phyloP scores from a whole-genome alignment of 163 green algal species.

The Coccomyxa subellipsoidea region DNA sequence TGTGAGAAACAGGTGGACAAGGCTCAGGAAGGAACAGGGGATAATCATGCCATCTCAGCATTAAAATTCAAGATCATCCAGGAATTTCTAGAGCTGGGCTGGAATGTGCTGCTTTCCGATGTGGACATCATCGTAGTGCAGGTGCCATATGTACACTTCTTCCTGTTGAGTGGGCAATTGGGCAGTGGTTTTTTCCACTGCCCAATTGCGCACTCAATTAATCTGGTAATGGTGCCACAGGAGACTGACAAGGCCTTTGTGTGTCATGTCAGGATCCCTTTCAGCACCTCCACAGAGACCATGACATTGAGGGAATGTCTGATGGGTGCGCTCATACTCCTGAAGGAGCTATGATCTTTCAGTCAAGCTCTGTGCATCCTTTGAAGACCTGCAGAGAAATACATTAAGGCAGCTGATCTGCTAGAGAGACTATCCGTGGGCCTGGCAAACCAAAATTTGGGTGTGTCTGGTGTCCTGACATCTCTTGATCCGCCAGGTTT shows the following conservation, averaged over 20 bases:
- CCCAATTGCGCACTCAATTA: too few relatives aligned
- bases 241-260: too few relatives aligned
- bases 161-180: too few relatives aligned
- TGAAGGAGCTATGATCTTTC: background rate
- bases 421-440: too few relatives aligned
- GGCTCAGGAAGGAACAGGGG: conserved; percentile 58
- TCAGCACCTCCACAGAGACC: conserved; percentile 61
- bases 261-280: conserved; percentile 64
- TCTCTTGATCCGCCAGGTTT: conserved; percentile 42
- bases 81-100: conserved; percentile 82
- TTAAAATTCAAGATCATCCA: conserved; percentile 84
- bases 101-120: conserved; percentile 76
- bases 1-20: conserved; percentile 31
- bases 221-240: too few relatives aligned
- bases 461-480: background rate
- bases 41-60: conserved; percentile 77
- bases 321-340: conserved; percentile 47
- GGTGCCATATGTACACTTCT: conserved; percentile 12
- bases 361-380: background rate
- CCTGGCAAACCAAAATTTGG: too few relatives aligned
- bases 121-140: conserved; percentile 70
- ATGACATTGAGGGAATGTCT: conserved; percentile 74
- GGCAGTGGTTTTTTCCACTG: too few relatives aligned
- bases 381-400: too few relatives aligned
- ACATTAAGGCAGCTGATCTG: too few relatives aligned